These are phyloP conservation scores for Penicillium sp. DNA, from an alignment of 2,329 filamentous ascomycete species.

Conservation along the genomic window DNA sequence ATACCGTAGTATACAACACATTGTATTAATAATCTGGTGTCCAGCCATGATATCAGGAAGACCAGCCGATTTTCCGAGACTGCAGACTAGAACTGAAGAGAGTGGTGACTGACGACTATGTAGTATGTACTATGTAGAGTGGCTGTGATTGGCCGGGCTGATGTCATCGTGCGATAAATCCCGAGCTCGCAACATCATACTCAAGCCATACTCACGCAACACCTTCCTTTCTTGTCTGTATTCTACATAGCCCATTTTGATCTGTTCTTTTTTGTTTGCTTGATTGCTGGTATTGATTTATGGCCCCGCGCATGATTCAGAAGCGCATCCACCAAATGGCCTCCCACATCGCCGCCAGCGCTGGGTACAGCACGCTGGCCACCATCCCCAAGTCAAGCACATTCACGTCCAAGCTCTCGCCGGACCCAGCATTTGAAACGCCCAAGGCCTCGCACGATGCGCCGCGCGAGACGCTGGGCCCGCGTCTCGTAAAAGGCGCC, in stretches of 20 bases:
- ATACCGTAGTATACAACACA: too few relatives aligned
- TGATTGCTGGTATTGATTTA: not conserved
- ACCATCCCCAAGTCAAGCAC: slow-evolving; percentile 62
- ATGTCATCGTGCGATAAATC: not conserved
- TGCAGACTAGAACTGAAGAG: too few relatives aligned
- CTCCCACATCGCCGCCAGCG: slow-evolving; percentile 34
- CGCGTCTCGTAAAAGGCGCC: slow-evolving; percentile 78
- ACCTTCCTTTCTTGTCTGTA: too few relatives aligned
- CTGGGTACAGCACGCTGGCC: slow-evolving; percentile 33
- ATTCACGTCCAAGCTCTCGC: slow-evolving; percentile 65
- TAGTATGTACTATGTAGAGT: too few relatives aligned
- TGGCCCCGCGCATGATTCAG: slow-evolving; percentile 15
- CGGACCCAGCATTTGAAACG: slow-evolving; percentile 75
- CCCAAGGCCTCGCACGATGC: slow-evolving; percentile 77
- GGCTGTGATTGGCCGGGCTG: not conserved
- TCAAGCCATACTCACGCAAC: too few relatives aligned
- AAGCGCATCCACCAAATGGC: slow-evolving; percentile 44
- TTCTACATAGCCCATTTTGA: too few relatives aligned
- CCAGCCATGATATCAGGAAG: too few relatives aligned
- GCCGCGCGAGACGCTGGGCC: slow-evolving; percentile 69
- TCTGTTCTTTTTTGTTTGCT: too few relatives aligned
- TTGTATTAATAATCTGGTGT: not conserved
- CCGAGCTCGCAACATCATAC: too few relatives aligned
- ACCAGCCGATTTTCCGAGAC: too few relatives aligned
- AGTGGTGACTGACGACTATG: too few relatives aligned